Conservation (phyloP, 345 rosid genomes). For the thale cress (Arabidopsis thaliana) region DNA sequence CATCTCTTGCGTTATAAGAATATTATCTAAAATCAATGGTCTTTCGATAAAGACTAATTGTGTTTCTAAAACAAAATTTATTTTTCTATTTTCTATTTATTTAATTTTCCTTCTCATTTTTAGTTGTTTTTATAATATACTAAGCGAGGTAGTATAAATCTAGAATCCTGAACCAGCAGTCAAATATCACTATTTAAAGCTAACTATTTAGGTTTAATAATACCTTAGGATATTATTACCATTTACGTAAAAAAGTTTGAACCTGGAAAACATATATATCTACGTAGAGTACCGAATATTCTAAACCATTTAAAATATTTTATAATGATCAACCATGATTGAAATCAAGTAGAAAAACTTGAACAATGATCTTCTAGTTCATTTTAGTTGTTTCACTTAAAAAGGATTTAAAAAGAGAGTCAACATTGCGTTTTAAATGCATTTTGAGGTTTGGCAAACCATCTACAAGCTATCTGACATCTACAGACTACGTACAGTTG, state of each 20-base stretch:
- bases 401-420: constrained; percentile 8
- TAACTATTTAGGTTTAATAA: background rate
- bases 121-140: background rate
- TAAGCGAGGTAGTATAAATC: background rate
- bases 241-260: too few species aligned
- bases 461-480: constrained; percentile 37
- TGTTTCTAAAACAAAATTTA: too few species aligned
- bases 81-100: background rate
- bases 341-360: background rate
- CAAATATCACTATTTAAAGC: background rate
- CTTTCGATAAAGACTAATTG: too few species aligned
- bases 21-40: too few species aligned
- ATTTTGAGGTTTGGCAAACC: constrained; percentile 34
- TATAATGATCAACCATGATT: background rate
- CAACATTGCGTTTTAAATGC: constrained; percentile 39
- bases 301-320: background rate
- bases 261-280: too few species aligned
- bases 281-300: too few species aligned
- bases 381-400: constrained; percentile 1
- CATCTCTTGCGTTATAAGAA: too few species aligned
- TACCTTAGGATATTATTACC: background rate
- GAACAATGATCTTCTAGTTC: background rate
- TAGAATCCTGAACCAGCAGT: background rate
- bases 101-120: background rate
- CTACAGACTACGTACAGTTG: constrained; percentile 33